Percentiles rank a stretch among this genome's conserved stretches.
Evolutionary conservation across 2,329 filamentous ascomycete genomes (phyloP).

Genomic region (Chaetoscypha palmicola): DNA sequence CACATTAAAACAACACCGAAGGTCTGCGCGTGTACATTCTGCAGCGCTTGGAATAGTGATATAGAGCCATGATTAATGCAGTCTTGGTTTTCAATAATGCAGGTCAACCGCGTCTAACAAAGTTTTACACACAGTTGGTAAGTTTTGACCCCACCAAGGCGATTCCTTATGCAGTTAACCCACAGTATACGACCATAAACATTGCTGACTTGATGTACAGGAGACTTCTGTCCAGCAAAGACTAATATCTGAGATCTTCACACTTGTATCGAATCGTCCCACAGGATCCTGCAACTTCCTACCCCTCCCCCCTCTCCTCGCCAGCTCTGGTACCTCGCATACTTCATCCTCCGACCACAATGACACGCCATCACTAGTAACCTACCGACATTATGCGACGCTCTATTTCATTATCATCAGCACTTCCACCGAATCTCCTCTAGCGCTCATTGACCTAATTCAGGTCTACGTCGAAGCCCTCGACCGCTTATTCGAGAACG

Average conservation of each 20-base stretch:
- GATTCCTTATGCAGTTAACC: no score
- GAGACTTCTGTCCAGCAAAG: constrained; percentile 96
- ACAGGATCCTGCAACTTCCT: constrained; percentile 96
- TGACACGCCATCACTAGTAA: constrained; percentile 90
- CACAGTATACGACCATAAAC: no score
- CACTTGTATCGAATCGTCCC: constrained; percentile 85
- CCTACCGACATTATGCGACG: constrained; percentile 96
- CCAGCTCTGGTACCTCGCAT: constrained; percentile 61
- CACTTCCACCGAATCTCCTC: constrained; percentile 89
- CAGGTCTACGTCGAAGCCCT: constrained; percentile 97
- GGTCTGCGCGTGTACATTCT: no score
- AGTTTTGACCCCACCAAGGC: constrained; percentile 1
- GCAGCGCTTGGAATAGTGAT: no score
- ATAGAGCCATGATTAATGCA: constrained; percentile 79
- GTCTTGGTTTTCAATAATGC: constrained; percentile 98
- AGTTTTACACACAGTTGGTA: constrained; percentile 97
- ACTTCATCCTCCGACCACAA: constrained; percentile 62
- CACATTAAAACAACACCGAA: no score
- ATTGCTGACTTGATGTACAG: constrained; percentile 39
- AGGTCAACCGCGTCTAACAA: constrained; percentile 90
- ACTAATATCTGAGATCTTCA: constrained; percentile 94
- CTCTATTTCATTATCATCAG: constrained; percentile 98
- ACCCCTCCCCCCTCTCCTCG: constrained; percentile 62
- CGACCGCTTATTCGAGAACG: constrained; percentile 93
- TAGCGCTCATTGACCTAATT: constrained; percentile 91